Evolutionary conservation across 345 rosid species (phyloP), one percentile per base, ranked within the genome.

Genomic region (Trapa incisa): DNA sequence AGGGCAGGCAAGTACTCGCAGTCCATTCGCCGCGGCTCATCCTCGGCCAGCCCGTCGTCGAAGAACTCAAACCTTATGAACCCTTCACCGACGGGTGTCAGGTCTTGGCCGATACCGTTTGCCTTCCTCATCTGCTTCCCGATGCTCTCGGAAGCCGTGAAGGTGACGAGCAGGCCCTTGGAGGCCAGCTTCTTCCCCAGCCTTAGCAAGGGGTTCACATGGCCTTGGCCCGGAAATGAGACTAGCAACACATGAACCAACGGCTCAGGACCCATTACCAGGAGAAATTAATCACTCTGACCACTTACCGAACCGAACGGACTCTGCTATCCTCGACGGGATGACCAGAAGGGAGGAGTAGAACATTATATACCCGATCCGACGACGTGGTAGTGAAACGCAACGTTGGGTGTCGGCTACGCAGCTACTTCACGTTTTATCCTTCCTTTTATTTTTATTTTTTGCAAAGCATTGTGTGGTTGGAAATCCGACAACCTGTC

Each of bases 11-110:
- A 11, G 79, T 75, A 81, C 42, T 60, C 78, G 1, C 78, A 82
- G 65, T 84, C 72, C 48, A 12, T 37, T 43, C 87, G 82, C 37
- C 74, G 81, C 0, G 65, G 78, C 2, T 89, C 87, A 3, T 86
- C 78, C 52, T 86, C 91, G 0, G 79, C 75, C 77, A 79, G 75
- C 0, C 85, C 91, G 10, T 89, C 96, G 2, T 84, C 75, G 36
- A 87, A 92, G 80, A 85, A 89, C 22, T 87, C 98, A 14, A 87
- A 87, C 53, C 84, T 80, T 60, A 92, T 65, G 47, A 80, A 84
- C 9, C 93, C 93, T 6, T 83, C 79, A 0, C 96, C 96, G 0
- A 88, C 67, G 0, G 96, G 88, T 2, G 77, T 67, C 5, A 80
- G 82, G 56, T 78, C 76, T 1, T 69, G 73, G 2, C 66, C 74